Base-by-base conservation (phyloP, 257 asterid genomes). In the Gardenia jasminoides region DNA sequence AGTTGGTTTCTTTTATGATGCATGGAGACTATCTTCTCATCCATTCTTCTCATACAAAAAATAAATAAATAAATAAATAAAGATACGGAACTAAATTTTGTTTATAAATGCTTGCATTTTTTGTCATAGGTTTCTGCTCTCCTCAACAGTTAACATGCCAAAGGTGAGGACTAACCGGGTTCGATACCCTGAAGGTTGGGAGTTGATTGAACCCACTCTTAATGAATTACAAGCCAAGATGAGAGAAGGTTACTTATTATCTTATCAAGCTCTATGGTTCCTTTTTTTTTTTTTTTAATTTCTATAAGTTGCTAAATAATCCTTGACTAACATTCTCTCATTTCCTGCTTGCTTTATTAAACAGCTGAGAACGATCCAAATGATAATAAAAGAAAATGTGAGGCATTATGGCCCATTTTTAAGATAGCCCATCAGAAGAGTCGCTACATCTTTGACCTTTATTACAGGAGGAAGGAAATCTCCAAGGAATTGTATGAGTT, bases 371-470 rank as follows among this genome's bases (percentile, higher is more conserved):
- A 88, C 79, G 97, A 94, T 69, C 92, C 98, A 30, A 89, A 92
- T 82, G 98, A 94, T 87, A 91, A 90, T 47, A 91, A 88, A 85
- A 86, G 97, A 81, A 94, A 94, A 84, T 92, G 98, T 12, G 97
- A 94, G 83, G 92, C 86, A 43, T 66, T 94, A 87, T 94, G 98
- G 98, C 97, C 98, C 50, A 92, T 94, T 80, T 94, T 94, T 81
- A 94, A 92, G 78, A 90, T 94, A 81, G 97, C 96, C 80, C 98
- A 94, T 83, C 97, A 94, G 89, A 91, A 91, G 89, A 92, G 97
- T 79, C 92, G 98, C 72, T 92, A 94, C 81, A 79, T 94, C 16
- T 94, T 83, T 68, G 97, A 94, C 85, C 96, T 94, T 41, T 92
- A 88, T 76, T 83, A 88, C 84, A 81, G 91, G 86, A 91, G 98